Conservation (phyloP, 164 flowering plant genomes). For the Annona cherimola region DNA sequence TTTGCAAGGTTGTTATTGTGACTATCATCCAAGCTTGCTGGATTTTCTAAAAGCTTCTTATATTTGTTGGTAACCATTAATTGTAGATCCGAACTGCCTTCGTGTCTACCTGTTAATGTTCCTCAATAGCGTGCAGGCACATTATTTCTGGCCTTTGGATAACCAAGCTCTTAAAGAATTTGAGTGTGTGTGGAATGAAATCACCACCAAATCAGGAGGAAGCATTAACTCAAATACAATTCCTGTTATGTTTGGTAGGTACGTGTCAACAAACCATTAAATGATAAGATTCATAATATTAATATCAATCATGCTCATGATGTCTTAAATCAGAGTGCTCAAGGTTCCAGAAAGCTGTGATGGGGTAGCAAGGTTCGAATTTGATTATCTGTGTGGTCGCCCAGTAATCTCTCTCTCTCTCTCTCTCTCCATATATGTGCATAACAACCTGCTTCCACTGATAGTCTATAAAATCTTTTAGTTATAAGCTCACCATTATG, state of each 20-base stretch:
- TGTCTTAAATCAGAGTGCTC: constrained; percentile 46
- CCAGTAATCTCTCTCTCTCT: constrained; percentile 53
- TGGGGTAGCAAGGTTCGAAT: constrained; percentile 83
- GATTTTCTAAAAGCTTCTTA: not conserved
- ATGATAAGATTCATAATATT: not conserved
- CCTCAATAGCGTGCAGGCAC: constrained; percentile 35
- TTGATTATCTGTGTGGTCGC: constrained; percentile 87
- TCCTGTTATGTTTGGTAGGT: constrained; percentile 99
- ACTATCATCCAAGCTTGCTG: not conserved
- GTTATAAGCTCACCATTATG: no score
- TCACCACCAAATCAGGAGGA: constrained; percentile 47
- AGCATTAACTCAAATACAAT: constrained; percentile 45
- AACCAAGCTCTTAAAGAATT: constrained; percentile 36
- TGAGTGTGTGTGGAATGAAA: constrained; percentile 65
- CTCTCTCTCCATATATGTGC: not conserved
- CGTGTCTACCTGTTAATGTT: not conserved
- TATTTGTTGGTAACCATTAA: not conserved
- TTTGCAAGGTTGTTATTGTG: not conserved
- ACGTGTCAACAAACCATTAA: constrained; percentile 2
- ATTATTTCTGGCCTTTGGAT: constrained; percentile 71
- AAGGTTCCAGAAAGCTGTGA: constrained; percentile 84
- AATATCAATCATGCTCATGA: constrained; percentile 2
- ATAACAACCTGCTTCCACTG: not conserved
- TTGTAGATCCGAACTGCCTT: not conserved
- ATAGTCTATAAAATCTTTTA: no score